These are phyloP conservation scores for Dothistroma pini DNA, from an alignment of 2,329 filamentous ascomycete species.

Conservation along the genomic window DNA sequence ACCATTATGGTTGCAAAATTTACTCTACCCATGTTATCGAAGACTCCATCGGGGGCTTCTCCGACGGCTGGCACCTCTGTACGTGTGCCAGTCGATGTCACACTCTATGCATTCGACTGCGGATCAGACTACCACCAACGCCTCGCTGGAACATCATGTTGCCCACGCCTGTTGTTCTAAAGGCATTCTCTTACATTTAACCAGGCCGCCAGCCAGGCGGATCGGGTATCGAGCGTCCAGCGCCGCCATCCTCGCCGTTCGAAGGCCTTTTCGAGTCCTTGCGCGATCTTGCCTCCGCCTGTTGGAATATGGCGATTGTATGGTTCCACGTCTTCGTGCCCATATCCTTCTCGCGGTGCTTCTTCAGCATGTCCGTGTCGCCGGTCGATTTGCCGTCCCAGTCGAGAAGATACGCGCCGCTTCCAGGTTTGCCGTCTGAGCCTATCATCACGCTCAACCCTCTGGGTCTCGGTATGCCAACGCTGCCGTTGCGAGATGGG, in stretches of 20 bases:
- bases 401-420: constrained; percentile 38
- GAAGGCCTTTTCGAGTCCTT: constrained; percentile 30
- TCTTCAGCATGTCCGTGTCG: constrained; percentile 32
- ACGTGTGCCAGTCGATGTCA: neutral
- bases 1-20: neutral
- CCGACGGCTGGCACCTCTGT: neutral
- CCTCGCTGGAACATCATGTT: neutral
- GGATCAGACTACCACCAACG: neutral
- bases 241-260: constrained; percentile 26
- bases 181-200: neutral
- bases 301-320: constrained; percentile 34
- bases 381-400: constrained; percentile 37
- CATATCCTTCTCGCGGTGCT: constrained; percentile 33
- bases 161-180: neutral
- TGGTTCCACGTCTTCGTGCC: constrained; percentile 37
- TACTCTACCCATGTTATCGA: neutral
- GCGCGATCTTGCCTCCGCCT: constrained; percentile 26
- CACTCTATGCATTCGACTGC: neutral
- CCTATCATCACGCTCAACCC: constrained; percentile 30
- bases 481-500: constrained; percentile 24
- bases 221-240: constrained; percentile 25
- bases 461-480: constrained; percentile 30
- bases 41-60: neutral
- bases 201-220: constrained; percentile 25
- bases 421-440: constrained; percentile 32